Conservation (phyloP, 192 early-diverging fungal species). For the Backusella morwellensis region DNA sequence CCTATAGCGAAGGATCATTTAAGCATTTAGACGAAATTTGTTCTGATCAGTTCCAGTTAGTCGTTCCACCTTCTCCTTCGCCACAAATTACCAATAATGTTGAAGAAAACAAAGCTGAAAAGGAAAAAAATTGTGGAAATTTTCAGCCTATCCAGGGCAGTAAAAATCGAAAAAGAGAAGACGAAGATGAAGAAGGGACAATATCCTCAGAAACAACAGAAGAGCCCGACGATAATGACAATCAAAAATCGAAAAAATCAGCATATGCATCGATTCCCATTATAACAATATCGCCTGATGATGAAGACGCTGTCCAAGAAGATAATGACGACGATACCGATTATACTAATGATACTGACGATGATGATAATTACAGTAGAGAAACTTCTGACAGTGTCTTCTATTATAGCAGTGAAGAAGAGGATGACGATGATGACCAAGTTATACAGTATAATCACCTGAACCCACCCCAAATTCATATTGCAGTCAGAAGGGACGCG, state of each 20-base stretch:
- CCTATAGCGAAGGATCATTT: not conserved
- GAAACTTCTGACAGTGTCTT: not conserved
- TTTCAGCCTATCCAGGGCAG: not conserved
- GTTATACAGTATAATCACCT: not conserved
- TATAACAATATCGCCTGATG: not conserved
- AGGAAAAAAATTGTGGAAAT: not conserved
- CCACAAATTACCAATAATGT: not conserved
- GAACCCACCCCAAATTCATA: constrained; percentile 3
- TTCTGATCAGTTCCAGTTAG: not conserved
- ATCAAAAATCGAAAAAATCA: not conserved
- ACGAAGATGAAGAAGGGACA: not conserved
- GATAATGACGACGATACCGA: not conserved
- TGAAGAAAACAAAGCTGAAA: not conserved
- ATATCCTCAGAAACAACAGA: not conserved
- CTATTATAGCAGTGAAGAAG: not conserved
- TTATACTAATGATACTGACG: not conserved
- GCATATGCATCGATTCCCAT: not conserved
- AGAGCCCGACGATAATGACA: not conserved
- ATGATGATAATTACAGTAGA: not conserved
- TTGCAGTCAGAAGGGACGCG: constrained; percentile 12
- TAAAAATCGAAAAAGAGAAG: not conserved
- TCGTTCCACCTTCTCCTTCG: not conserved
- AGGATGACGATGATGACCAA: not conserved
- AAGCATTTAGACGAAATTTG: not conserved
- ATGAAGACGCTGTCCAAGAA: not conserved